A percentile compares a stretch with the other conserved stretches of the same genome.
phyloP scores from a whole-genome alignment of 2,329 filamentous ascomycete genomes.

The Seiridium cupressi region DNA sequence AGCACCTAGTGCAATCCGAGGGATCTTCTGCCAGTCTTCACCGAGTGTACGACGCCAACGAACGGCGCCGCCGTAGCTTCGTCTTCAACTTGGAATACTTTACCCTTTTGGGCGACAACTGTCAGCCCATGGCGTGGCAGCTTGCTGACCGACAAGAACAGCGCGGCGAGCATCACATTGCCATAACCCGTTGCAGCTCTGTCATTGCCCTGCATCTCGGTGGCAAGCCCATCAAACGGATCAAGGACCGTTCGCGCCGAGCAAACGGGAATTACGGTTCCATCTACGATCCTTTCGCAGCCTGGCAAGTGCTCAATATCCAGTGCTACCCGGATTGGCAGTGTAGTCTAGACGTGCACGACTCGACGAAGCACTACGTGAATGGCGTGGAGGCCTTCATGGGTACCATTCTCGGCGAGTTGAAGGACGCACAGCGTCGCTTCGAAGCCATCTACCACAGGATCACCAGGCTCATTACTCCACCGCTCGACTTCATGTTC shows the following conservation, averaged over 20 bases:
- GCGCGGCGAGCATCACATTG: background rate
- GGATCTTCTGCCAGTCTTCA: background rate
- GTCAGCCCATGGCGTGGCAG: background rate
- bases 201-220: background rate
- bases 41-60: background rate
- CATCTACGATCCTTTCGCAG: background rate
- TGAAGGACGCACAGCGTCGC: background rate
- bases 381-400: constrained; percentile 1
- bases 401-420: background rate
- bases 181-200: background rate
- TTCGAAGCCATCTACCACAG: background rate
- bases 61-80: background rate
- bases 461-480: background rate
- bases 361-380: background rate
- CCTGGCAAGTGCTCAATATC: background rate
- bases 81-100: background rate
- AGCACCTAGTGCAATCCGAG: background rate
- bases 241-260: background rate
- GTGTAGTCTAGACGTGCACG: background rate
- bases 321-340: background rate
- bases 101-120: background rate
- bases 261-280: background rate
- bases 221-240: background rate
- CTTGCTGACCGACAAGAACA: background rate
- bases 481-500: constrained; percentile 1